Base-by-base conservation (phyloP, 2,329 filamentous ascomycete genomes). In the Trichoderma sp. region DNA sequence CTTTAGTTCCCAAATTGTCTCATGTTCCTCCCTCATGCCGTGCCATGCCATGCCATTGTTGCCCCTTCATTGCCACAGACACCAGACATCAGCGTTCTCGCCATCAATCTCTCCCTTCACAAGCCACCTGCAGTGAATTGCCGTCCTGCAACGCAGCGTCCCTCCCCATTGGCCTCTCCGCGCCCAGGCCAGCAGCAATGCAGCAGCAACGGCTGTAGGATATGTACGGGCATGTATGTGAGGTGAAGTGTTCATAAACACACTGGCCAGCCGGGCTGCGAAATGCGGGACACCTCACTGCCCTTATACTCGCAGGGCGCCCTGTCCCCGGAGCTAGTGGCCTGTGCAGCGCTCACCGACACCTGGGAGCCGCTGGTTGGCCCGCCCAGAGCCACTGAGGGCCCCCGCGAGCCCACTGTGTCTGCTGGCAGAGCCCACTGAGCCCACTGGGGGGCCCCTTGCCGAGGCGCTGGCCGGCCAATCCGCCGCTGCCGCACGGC, bases 291-390 rank as follows among this genome's bases (percentile, higher is more conserved):
- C 60, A 63, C 26, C 60, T 47, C 60, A 55, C 26, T 39, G 48
- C 39, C n/a, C 24, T 26, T 44, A 30, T 39, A 21, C 57, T 24
- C 45, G 30, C 45, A 45, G 55, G 55, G 55, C 47, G 21, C 24
- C n/a, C 21, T 39, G 14, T 47, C 59, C 60, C 60, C 60, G 50
- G 60, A 54, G 50, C 50, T 54, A 63, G 60, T 55, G 60, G 45
- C n/a, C 62, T 58, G 19, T 62, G 55, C 63, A 65, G 44, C 48
- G 56, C 52, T 66, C 64, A 66, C 64, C 64, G 64, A 66, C 64
- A 66, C 63, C 63, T 65, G 63, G 56, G 54, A 59, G 60, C 45
- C 63, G 54, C 63, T 66, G 64, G 59, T 63, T 66, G 59, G 64
- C 52, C 52, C 62, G 58, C 52, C 43, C 39, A 50, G 50, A 41